phyloP scores from a whole-genome alignment of 306 rosid species.

The Pachyrhizus erosus region DNA sequence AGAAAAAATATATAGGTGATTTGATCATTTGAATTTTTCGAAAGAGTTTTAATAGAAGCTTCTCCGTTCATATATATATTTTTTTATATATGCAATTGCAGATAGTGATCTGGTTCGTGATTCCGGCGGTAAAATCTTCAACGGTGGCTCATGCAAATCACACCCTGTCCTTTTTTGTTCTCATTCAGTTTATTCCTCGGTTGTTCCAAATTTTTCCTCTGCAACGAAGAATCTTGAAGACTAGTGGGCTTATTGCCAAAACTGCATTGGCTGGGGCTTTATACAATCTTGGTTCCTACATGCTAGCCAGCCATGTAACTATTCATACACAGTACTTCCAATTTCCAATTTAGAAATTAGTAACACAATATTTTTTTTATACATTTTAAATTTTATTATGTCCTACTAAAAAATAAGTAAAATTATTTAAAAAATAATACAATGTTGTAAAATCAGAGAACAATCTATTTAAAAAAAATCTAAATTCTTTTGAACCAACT shows the following conservation, averaged over 20 bases:
- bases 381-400: too few species aligned
- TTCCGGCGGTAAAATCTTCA: constrained; percentile 64
- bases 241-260: constrained; percentile 79
- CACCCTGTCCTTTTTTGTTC: constrained; percentile 79
- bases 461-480: too few species aligned
- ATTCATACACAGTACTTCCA: neutral
- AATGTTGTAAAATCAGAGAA: too few species aligned
- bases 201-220: constrained; percentile 79
- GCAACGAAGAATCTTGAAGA: constrained; percentile 67
- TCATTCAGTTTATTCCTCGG: constrained; percentile 78
- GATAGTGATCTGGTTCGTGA: constrained; percentile 81
- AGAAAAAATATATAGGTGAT: neutral
- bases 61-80: neutral
- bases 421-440: too few species aligned
- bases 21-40: neutral
- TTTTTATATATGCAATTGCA: constrained; percentile 40
- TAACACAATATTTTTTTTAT: too few species aligned
- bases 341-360: neutral
- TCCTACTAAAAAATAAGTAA: too few species aligned
- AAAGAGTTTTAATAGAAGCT: neutral
- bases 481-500: too few species aligned
- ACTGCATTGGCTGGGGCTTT: constrained; percentile 84
- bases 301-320: constrained; percentile 79
- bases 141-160: constrained; percentile 75
- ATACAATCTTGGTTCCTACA: constrained; percentile 80